Evolutionary conservation across 345 rosid species (phyloP).

Genomic region (Gossypium thurberi): DNA sequence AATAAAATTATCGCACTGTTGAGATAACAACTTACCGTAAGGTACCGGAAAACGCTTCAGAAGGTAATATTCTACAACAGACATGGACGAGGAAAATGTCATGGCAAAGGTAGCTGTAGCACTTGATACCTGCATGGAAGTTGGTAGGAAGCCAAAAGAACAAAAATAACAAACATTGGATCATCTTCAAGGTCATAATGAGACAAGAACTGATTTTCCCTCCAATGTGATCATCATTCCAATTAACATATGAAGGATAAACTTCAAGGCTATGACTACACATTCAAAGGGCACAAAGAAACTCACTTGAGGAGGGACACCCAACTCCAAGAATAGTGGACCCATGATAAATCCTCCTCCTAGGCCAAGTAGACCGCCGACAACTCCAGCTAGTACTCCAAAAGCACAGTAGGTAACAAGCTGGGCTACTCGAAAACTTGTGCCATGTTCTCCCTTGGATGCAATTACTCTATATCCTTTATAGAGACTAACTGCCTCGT

Average conservation of each 20-base stretch:
- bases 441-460: conserved; percentile 49
- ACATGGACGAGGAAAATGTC: conserved; percentile 83
- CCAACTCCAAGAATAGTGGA: conserved; percentile 67
- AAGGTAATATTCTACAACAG: conserved; percentile 79
- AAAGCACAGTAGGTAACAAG: conserved; percentile 45
- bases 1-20: neutral
- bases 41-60: conserved; percentile 79
- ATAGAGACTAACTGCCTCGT: conserved; percentile 62
- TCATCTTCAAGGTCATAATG: neutral
- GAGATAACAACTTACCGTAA: conserved; percentile 36
- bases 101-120: conserved; percentile 86
- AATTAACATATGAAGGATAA: neutral
- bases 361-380: conserved; percentile 73
- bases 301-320: conserved; percentile 69
- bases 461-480: conserved; percentile 53
- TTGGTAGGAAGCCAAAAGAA: neutral
- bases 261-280: neutral
- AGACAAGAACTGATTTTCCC: neutral
- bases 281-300: neutral
- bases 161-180: neutral
- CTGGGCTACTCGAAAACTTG: conserved; percentile 35
- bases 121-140: conserved; percentile 54
- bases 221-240: neutral
- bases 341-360: conserved; percentile 87
- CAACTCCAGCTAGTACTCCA: conserved; percentile 63